Percentiles rank a stretch among this genome's conserved stretches.
Evolutionary conservation across 176 grass and related monocot genomes (phyloP).

Genomic region (Alopecurus myosuroides): DNA sequence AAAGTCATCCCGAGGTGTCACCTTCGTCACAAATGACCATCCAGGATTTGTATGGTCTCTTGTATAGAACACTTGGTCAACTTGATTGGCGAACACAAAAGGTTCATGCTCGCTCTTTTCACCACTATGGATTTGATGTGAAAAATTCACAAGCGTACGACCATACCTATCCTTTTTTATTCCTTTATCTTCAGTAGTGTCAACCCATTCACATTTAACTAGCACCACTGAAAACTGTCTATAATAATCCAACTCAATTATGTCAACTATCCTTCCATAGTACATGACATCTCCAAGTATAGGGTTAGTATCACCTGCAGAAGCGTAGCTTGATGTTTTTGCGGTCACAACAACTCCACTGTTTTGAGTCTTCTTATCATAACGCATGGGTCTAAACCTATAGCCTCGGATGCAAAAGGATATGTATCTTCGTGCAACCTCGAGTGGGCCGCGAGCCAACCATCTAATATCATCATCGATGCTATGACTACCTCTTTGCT

Average conservation of each 20-base stretch:
- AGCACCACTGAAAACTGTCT: constrained; percentile 1
- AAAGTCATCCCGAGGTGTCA: constrained; percentile 10
- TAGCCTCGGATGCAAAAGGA: neutral
- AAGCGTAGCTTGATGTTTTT: neutral
- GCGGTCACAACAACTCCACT: neutral
- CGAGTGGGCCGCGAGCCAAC: neutral
- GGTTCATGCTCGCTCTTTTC: neutral
- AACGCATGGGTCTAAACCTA: neutral
- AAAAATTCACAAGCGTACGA: constrained; percentile 20
- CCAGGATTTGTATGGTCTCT: neutral
- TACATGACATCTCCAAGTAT: constrained; percentile 18
- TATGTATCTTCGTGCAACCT: neutral
- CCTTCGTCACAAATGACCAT: constrained; percentile 1
- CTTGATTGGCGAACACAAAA: constrained; percentile 23
- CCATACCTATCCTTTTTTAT: constrained; percentile 10
- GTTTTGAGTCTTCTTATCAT: neutral
- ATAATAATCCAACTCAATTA: constrained; percentile 11
- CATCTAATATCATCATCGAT: neutral
- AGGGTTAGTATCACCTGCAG: neutral
- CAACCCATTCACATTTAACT: constrained; percentile 30
- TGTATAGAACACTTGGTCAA: constrained; percentile 11
- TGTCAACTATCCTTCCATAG: constrained; percentile 15
- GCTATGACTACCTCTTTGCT: neutral
- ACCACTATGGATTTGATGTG: neutral
- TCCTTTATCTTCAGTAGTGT: neutral